Evolutionary conservation across 192 early-diverging fungal species (phyloP).

Genomic region (Allomyces javanicus): DNA sequence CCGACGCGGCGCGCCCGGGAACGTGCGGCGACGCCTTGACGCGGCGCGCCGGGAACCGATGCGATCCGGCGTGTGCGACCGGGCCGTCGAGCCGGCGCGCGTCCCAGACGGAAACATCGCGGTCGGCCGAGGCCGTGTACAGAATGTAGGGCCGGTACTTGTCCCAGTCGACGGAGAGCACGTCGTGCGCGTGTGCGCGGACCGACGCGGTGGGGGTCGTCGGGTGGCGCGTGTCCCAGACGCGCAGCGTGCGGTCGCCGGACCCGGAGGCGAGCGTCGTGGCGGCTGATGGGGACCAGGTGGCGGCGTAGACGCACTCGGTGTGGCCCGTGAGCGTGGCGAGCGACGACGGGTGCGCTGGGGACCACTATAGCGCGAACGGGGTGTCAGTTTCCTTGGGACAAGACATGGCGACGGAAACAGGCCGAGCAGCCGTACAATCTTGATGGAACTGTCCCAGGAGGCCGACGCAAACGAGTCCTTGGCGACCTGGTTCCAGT

Average conservation of each 20-base stretch:
- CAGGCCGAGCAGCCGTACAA: slow-evolving; percentile 28
- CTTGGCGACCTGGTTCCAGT: slow-evolving; percentile 87
- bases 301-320: slow-evolving; percentile 75
- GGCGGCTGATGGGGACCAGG: slow-evolving; percentile 61
- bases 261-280: slow-evolving; percentile 72
- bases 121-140: slow-evolving; percentile 79
- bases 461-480: slow-evolving; percentile 75
- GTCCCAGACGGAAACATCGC: slow-evolving; percentile 82
- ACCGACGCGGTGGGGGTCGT: slow-evolving; percentile 30
- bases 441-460: slow-evolving; percentile 86
- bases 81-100: slow-evolving; percentile 52
- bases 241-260: slow-evolving; percentile 72
- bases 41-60: slow-evolving; percentile 80
- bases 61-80: slow-evolving; percentile 52
- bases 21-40: slow-evolving; percentile 86
- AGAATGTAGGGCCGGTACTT: slow-evolving; percentile 72
- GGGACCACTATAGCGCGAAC: slow-evolving; percentile 55
- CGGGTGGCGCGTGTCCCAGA: slow-evolving; percentile 75
- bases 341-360: slow-evolving; percentile 51
- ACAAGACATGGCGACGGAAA: too few species aligned
- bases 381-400: too few species aligned
- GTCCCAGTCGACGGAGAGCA: slow-evolving; percentile 90
- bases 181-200: slow-evolving; percentile 63
- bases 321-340: slow-evolving; percentile 75
- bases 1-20: slow-evolving; percentile 57